Conservation (phyloP, 768 basidiomycete genomes). For the Suillus sp. region DNA sequence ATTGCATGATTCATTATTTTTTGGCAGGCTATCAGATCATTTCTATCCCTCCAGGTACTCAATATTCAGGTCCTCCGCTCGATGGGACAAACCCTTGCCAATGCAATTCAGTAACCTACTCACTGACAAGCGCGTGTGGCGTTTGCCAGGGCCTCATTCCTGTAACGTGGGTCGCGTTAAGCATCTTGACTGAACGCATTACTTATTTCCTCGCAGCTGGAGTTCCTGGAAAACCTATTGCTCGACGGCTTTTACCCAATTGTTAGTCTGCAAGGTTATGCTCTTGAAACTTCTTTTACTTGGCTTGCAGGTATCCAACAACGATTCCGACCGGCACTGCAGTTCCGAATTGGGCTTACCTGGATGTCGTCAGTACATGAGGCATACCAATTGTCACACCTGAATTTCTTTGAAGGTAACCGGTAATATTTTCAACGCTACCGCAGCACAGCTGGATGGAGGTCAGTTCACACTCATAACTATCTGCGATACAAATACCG, state of each 20-base stretch:
- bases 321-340: constrained; percentile 50
- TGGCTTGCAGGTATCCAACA: constrained; percentile 42
- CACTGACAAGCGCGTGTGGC: constrained; percentile 58
- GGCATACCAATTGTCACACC: neutral
- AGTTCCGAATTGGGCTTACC: constrained; percentile 65
- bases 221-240: constrained; percentile 52
- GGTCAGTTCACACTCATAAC: constrained; percentile 19
- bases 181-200: no score
- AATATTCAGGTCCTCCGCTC: constrained; percentile 37
- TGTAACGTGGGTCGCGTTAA: constrained; percentile 31
- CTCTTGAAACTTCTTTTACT: constrained; percentile 9
- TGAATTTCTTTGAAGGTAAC: constrained; percentile 17
- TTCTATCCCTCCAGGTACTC: constrained; percentile 36
- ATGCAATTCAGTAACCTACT: constrained; percentile 60
- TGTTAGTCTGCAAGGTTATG: constrained; percentile 21
- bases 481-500: neutral
- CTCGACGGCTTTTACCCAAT: constrained; percentile 34
- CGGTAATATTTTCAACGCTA: constrained; percentile 42
- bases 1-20: constrained; percentile 12
- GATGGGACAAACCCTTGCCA: constrained; percentile 40
- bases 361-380: constrained; percentile 47
- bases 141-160: constrained; percentile 51
- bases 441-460: constrained; percentile 38
- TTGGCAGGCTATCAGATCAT: constrained; percentile 40
- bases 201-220: constrained; percentile 43